Percentiles rank a stretch among this genome's conserved stretches.
These are phyloP conservation scores for Suillus clintonianus DNA, from an alignment of 768 basidiomycete genomes.

Conservation along the genomic window DNA sequence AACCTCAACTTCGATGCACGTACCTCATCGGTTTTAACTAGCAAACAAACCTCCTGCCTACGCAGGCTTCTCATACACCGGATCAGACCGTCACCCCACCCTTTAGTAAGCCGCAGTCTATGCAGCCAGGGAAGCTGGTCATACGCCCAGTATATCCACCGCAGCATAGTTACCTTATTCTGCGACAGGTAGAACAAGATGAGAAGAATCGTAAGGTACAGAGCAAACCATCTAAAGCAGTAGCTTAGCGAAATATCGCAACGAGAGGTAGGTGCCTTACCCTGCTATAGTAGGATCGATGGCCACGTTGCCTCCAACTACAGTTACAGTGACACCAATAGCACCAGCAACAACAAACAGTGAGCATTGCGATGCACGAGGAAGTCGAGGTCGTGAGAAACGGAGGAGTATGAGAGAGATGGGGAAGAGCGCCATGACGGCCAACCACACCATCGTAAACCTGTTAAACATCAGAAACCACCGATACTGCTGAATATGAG, in stretches of 20 bases:
- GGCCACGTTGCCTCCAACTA: conserved; percentile 62
- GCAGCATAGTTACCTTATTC: conserved; percentile 54
- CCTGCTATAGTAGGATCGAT: conserved; percentile 57
- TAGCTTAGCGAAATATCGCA: conserved; percentile 1
- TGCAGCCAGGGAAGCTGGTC: conserved; percentile 60
- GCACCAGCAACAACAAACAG: conserved; percentile 44
- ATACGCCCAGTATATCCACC: conserved; percentile 61
- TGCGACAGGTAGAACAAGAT: conserved; percentile 49
- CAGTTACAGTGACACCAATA: conserved; percentile 39
- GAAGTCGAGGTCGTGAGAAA: conserved; percentile 65
- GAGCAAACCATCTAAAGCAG: conserved; percentile 56
- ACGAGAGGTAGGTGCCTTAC: conserved; percentile 32
- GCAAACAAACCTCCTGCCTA: conserved; percentile 57
- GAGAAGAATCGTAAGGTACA: conserved; percentile 57
- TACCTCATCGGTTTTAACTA: conserved; percentile 70
- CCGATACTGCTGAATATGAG: not conserved
- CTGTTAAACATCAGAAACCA: conserved; percentile 27
- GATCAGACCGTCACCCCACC: conserved; percentile 48
- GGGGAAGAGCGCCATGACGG: conserved; percentile 66
- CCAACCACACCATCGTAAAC: conserved; percentile 70
- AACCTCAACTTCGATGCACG: conserved; percentile 5
- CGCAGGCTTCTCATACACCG: conserved; percentile 46
- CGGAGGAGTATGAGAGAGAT: conserved; percentile 59
- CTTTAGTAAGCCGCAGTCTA: conserved; percentile 34
- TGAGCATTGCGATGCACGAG: conserved; percentile 41